These are phyloP conservation scores for Umbilicus rupestris DNA, from an alignment of 164 flowering plant species.

Conservation along the genomic window DNA sequence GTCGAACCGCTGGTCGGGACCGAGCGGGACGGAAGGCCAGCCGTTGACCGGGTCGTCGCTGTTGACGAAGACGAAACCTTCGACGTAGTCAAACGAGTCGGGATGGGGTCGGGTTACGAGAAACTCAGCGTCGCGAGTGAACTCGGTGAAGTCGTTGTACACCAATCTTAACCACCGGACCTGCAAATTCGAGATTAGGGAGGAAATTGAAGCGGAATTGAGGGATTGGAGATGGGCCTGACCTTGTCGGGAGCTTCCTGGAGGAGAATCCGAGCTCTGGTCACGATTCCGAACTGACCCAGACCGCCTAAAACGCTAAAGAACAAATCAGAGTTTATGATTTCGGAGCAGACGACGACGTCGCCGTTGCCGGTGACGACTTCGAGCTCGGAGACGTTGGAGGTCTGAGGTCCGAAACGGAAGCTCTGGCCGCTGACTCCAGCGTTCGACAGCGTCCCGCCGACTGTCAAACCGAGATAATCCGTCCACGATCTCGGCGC, in stretches of 20 bases:
- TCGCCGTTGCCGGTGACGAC: conserved; percentile 87
- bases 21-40: conserved; percentile 54
- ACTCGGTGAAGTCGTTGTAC: conserved; percentile 57
- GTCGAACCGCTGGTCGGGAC: conserved; percentile 32
- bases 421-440: conserved; percentile 90
- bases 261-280: conserved; percentile 54
- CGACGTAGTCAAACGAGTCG: conserved; percentile 72
- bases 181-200: conserved; percentile 19
- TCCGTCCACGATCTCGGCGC: conserved; percentile 94
- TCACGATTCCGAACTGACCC: conserved; percentile 87
- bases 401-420: conserved; percentile 70
- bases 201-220: background rate
- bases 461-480: conserved; percentile 73
- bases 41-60: conserved; percentile 65
- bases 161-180: conserved; percentile 86
- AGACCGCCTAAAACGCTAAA: conserved; percentile 69
- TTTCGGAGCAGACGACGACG: conserved; percentile 32
- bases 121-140: conserved; percentile 62
- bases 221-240: background rate
- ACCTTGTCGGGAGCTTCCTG: conserved; percentile 76
- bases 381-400: conserved; percentile 70
- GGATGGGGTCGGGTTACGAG: conserved; percentile 32
- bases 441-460: conserved; percentile 85
- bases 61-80: conserved; percentile 76
- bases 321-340: conserved; percentile 48